Percentiles rank a stretch among this genome's conserved stretches.
Conservation (phyloP, 1,139 yeast species). For the Geotrichum europaeum region DNA sequence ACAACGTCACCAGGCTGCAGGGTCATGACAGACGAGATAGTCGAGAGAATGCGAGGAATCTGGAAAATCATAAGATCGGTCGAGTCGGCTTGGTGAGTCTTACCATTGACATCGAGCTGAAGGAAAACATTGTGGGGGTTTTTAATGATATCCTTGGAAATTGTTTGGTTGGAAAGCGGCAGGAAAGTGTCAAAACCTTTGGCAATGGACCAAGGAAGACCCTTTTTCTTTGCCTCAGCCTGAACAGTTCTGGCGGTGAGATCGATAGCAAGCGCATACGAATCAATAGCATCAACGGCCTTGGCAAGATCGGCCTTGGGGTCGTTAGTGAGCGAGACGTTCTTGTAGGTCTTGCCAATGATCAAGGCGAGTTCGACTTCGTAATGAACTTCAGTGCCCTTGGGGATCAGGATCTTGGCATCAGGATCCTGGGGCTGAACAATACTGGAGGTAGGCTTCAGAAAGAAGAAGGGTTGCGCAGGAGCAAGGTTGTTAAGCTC, state of each 20-base stretch:
- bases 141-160: conserved; percentile 58
- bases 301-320: conserved; percentile 45
- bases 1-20: conserved; percentile 85
- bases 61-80: conserved; percentile 88
- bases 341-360: conserved; percentile 56
- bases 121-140: conserved; percentile 72
- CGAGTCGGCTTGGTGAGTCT: conserved; percentile 62
- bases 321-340: conserved; percentile 52
- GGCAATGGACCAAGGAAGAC: conserved; percentile 94
- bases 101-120: conserved; percentile 64
- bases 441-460: conserved; percentile 59
- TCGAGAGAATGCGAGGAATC: conserved; percentile 69
- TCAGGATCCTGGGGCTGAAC: conserved; percentile 42
- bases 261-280: conserved; percentile 86
- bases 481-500: conserved; percentile 82
- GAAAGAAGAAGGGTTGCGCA: conserved; percentile 73
- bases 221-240: conserved; percentile 88
- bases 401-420: conserved; percentile 80
- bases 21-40: conserved; percentile 85
- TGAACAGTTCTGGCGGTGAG: conserved; percentile 95
- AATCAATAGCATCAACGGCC: conserved; percentile 59
- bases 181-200: conserved; percentile 95
- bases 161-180: conserved; percentile 62
- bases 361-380: conserved; percentile 88
- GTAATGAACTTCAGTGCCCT: conserved; percentile 77